These are phyloP conservation scores for Fusarium mundagurra DNA, from an alignment of 2,329 filamentous ascomycete genomes.

Conservation along the genomic window DNA sequence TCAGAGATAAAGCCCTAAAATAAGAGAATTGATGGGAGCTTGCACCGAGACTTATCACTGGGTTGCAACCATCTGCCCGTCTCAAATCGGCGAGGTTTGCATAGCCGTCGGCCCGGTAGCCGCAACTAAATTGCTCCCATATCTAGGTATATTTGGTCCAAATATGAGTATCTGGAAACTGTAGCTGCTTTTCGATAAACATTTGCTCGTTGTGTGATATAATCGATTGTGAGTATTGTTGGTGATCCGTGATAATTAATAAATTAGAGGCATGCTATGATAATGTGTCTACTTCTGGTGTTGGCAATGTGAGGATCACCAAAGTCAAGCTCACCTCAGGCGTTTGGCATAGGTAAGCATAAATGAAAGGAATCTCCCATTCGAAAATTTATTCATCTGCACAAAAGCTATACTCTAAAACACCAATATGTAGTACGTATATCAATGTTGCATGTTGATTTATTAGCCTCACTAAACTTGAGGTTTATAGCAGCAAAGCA, in stretches of 20 bases:
- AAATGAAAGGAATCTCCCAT: neutral
- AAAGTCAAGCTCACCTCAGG: neutral
- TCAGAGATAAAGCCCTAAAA: slow-evolving; percentile 6
- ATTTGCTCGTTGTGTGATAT: neutral
- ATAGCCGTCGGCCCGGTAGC: slow-evolving; percentile 28
- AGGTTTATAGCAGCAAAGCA: too few relatives aligned
- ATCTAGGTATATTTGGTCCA: neutral
- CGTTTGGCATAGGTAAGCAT: neutral
- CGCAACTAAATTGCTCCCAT: neutral
- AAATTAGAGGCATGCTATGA: neutral
- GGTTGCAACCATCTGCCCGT: slow-evolving; percentile 14
- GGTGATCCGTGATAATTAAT: neutral
- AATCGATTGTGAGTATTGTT: neutral
- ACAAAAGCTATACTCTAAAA: too few relatives aligned
- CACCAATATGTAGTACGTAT: too few relatives aligned
- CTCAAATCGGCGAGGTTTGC: neutral
- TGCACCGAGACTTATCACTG: neutral
- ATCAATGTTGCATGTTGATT: neutral
- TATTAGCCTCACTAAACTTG: neutral
- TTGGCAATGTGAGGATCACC: neutral
- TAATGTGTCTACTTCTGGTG: neutral
- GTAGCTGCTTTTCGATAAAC: neutral
- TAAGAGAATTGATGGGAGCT: neutral
- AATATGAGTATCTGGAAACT: neutral
- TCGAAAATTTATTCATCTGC: neutral